phyloP scores from a whole-genome alignment of 2,329 filamentous ascomycete genomes.

The Phaeosphaeria sp. region DNA sequence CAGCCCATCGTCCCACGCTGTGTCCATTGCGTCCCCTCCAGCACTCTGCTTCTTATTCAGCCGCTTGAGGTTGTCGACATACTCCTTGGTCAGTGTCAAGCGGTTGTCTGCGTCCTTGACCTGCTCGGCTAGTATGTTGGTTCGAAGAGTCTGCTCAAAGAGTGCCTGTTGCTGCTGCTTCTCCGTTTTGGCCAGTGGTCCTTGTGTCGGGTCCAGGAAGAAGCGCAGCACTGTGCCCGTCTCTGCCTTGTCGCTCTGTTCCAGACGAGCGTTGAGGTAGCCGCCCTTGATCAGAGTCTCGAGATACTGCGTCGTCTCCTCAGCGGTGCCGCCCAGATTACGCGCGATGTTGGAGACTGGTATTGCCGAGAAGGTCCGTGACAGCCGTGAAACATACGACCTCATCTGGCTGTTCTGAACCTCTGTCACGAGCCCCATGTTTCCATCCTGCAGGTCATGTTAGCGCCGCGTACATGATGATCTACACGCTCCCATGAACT shows the following conservation, averaged over 20 bases:
- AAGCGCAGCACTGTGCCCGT: conserved; percentile 62
- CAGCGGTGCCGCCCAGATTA: conserved; percentile 58
- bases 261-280: conserved; percentile 59
- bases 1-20: conserved; percentile 41
- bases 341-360: conserved; percentile 62
- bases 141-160: conserved; percentile 57
- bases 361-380: conserved; percentile 72
- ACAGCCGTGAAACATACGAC: conserved; percentile 76
- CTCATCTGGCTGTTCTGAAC: conserved; percentile 75
- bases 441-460: conserved; percentile 66
- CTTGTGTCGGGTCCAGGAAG: conserved; percentile 47
- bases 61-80: conserved; percentile 61
- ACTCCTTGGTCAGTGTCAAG: conserved; percentile 65
- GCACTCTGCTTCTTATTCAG: conserved; percentile 51
- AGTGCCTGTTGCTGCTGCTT: conserved; percentile 54
- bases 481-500: conserved; percentile 16
- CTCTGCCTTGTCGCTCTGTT: conserved; percentile 49
- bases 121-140: conserved; percentile 59
- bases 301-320: conserved; percentile 61
- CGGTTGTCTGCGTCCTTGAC: conserved; percentile 63
- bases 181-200: conserved; percentile 48
- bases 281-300: conserved; percentile 60
- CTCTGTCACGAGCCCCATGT: conserved; percentile 72
- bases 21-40: conserved; percentile 45
- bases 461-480: conserved; percentile 18